phyloP scores from a whole-genome alignment of 352 stramenopile genomes.

The Halophytophthora batemanensis region DNA sequence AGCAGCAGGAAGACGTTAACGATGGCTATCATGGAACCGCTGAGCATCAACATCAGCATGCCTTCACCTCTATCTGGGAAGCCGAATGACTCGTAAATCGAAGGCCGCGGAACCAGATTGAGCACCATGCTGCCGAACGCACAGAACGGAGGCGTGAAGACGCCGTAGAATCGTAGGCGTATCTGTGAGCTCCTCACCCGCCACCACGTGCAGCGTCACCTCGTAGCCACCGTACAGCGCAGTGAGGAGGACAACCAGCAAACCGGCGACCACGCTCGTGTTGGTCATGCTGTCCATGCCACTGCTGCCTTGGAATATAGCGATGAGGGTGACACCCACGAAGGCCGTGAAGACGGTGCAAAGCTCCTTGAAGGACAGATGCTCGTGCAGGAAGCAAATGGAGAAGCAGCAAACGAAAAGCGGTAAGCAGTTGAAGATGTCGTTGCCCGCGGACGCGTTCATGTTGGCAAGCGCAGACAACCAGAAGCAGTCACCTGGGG shows the following conservation, averaged over 20 bases:
- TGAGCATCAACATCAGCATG: constrained; percentile 35
- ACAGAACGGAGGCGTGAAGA: constrained; percentile 51
- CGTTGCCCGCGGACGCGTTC: constrained; percentile 41
- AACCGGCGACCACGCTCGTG: constrained; percentile 30
- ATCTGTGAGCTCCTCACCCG: constrained; percentile 43
- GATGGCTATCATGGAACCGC: constrained; percentile 25
- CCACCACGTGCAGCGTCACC: constrained; percentile 34
- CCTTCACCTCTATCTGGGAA: constrained; percentile 35
- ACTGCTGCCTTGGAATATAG: constrained; percentile 37
- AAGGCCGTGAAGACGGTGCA: constrained; percentile 41
- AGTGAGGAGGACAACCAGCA: constrained; percentile 47
- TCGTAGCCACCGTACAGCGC: constrained; percentile 50
- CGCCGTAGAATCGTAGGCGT: constrained; percentile 46
- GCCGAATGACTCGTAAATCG: constrained; percentile 46
- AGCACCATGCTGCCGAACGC: constrained; percentile 39
- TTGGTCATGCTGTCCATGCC: constrained; percentile 19
- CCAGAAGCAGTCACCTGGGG: constrained; percentile 78
- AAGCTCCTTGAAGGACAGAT: constrained; percentile 34
- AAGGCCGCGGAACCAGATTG: constrained; percentile 29
- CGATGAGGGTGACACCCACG: constrained; percentile 41
- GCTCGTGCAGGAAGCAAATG: constrained; percentile 50
- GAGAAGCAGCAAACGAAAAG: constrained; percentile 74
- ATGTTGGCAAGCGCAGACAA: constrained; percentile 42
- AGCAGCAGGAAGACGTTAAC: constrained; percentile 45
- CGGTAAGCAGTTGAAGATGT: constrained; percentile 61